Evolutionary conservation across 1,284 basidiomycete genomes (phyloP).

Genomic region (Stygiomarasmius scandens): DNA sequence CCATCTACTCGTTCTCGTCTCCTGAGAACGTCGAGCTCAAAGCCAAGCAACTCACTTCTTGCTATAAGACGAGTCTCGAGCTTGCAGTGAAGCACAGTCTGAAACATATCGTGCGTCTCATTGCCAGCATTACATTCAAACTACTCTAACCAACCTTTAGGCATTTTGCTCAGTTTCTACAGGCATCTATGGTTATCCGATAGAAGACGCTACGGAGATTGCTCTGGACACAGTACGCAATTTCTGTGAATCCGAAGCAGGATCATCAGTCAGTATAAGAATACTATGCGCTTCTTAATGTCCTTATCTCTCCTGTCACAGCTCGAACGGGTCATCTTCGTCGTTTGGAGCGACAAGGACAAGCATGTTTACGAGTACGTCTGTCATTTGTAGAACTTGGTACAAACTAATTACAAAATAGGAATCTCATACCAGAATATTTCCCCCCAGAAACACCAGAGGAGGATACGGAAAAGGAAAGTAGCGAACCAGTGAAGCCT

Average conservation of each 20-base stretch:
- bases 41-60: constrained; percentile 74
- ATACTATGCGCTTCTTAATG: neutral
- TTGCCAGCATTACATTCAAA: constrained; percentile 8
- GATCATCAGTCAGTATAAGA: constrained; percentile 44
- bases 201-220: constrained; percentile 69
- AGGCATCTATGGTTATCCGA: constrained; percentile 80
- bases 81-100: constrained; percentile 62
- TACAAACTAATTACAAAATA: constrained; percentile 26
- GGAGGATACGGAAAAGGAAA: neutral
- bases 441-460: constrained; percentile 45
- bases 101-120: constrained; percentile 60
- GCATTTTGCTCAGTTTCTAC: constrained; percentile 84
- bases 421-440: constrained; percentile 61
- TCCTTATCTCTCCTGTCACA: constrained; percentile 27
- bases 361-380: constrained; percentile 66
- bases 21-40: constrained; percentile 47
- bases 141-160: constrained; percentile 36
- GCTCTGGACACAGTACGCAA: constrained; percentile 63
- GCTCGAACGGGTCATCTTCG: constrained; percentile 76
- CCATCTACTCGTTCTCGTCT: constrained; percentile 60
- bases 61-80: constrained; percentile 72
- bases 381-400: neutral
- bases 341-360: constrained; percentile 71
- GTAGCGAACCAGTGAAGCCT: too few relatives aligned
- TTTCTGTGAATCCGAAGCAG: constrained; percentile 58